Conservation (phyloP, 2,329 filamentous ascomycete genomes). For the Ceratocystis cacaofunesta region DNA sequence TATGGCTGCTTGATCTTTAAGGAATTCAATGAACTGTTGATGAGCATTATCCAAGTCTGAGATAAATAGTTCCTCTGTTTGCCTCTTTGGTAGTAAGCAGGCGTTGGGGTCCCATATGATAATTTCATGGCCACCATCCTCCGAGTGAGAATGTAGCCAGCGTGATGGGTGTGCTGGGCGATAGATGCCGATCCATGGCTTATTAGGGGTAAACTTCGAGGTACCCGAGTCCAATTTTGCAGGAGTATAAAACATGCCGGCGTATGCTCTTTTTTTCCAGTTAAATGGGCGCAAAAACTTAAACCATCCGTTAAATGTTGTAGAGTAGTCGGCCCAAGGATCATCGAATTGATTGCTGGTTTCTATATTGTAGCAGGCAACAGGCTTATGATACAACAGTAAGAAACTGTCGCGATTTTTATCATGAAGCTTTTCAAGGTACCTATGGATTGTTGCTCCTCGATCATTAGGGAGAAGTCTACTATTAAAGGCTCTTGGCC, state of each 20-base stretch:
- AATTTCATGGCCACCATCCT: constrained; percentile 30
- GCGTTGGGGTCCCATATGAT: constrained; percentile 38
- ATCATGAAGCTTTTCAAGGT: not conserved
- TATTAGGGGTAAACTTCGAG: constrained; percentile 21
- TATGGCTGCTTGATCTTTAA: constrained; percentile 22
- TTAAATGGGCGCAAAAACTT: constrained; percentile 9
- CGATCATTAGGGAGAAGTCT: not conserved
- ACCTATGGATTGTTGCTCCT: not conserved
- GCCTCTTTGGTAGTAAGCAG: constrained; percentile 18
- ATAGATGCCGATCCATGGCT: constrained; percentile 38
- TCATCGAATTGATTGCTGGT: constrained; percentile 19
- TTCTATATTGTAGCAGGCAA: not conserved
- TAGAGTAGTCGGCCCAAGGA: constrained; percentile 18
- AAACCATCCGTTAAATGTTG: constrained; percentile 24
- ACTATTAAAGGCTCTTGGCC: not conserved
- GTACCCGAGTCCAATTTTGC: constrained; percentile 8
- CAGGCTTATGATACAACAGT: not conserved
- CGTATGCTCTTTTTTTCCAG: constrained; percentile 7
- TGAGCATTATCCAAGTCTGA: constrained; percentile 33
- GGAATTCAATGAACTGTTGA: constrained; percentile 27
- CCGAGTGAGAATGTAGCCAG: not conserved
- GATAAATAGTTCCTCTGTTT: constrained; percentile 19
- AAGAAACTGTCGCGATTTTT: not conserved
- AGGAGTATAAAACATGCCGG: constrained; percentile 36
- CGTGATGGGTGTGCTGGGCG: constrained; percentile 30